Evolutionary conservation across 352 stramenopile species (phyloP).

Genomic region (Globisporangium barbulae): DNA sequence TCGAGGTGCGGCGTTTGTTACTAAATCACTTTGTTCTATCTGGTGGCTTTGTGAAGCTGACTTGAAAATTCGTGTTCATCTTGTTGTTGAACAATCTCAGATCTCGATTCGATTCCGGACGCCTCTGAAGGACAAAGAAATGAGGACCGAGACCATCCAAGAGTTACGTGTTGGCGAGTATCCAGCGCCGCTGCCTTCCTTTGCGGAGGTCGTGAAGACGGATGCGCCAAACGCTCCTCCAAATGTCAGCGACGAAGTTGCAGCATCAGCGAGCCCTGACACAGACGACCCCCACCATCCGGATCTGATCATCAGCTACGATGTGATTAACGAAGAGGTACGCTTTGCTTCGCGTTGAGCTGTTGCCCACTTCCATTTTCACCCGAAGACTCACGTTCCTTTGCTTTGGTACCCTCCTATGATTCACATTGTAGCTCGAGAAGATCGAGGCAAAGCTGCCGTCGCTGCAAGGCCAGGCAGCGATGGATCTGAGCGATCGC

Average conservation of each 20-base stretch:
- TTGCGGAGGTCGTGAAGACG: not conserved
- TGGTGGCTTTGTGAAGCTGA: not conserved
- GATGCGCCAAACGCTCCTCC: not conserved
- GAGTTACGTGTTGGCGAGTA: slow-evolving; percentile 60
- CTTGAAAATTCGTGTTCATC: not conserved
- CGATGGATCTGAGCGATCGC: slow-evolving; percentile 46
- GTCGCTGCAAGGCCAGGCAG: slow-evolving; percentile 27
- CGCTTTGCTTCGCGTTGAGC: not conserved
- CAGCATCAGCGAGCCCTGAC: slow-evolving; percentile 2
- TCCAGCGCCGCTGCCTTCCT: slow-evolving; percentile 21
- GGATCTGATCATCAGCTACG: slow-evolving; percentile 81
- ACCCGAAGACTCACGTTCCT: not conserved
- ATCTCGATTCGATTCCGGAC: slow-evolving; percentile 52
- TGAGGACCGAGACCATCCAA: slow-evolving; percentile 35
- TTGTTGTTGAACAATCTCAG: slow-evolving; percentile 23
- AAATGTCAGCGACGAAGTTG: not conserved
- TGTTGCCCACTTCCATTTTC: not conserved
- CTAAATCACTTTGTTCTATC: not conserved
- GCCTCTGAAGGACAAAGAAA: slow-evolving; percentile 65
- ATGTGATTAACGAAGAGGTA: slow-evolving; percentile 85
- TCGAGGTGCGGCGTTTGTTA: slow-evolving; percentile 39
- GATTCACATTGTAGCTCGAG: slow-evolving; percentile 35
- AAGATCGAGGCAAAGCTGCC: slow-evolving; percentile 58
- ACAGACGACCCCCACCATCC: slow-evolving; percentile 56
- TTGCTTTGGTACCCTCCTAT: not conserved